Conservation (phyloP, 2,329 filamentous ascomycete genomes). For the Periconia digitata region DNA sequence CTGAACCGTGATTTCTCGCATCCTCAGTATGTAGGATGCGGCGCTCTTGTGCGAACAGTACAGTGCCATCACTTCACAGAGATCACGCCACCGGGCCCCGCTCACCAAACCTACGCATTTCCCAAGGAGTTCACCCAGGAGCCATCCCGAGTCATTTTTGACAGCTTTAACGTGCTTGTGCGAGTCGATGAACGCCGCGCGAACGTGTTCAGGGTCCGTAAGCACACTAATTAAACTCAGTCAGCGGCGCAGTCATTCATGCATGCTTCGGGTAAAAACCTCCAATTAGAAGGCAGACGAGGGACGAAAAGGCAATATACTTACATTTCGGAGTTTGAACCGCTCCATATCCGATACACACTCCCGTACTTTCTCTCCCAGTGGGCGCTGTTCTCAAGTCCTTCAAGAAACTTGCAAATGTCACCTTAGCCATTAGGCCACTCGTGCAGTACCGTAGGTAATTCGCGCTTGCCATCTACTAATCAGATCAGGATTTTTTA, state of each 20-base stretch:
- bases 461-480: too few species aligned
- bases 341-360: conserved; percentile 40
- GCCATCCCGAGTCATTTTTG: conserved; percentile 46
- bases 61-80: too few species aligned
- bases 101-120: conserved; percentile 48
- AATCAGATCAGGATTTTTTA: too few species aligned
- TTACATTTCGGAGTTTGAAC: conserved; percentile 44
- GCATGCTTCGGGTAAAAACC: too few species aligned
- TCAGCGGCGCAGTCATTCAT: too few species aligned
- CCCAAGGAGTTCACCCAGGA: conserved; percentile 46
- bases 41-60: too few species aligned
- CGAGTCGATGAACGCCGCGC: conserved; percentile 47
- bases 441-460: too few species aligned
- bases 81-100: conserved; percentile 25
- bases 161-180: conserved; percentile 47
- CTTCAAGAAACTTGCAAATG: conserved; percentile 44
- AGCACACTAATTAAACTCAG: too few species aligned
- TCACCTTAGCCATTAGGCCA: conserved; percentile 35
- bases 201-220: conserved; percentile 37
- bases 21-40: conserved; percentile 21
- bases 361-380: conserved; percentile 39
- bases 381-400: conserved; percentile 29
- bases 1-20: conserved; percentile 1
- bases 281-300: too few species aligned
- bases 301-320: too few species aligned